Conservation (phyloP, 257 asterid genomes). For the Penstemon newberryi region DNA sequence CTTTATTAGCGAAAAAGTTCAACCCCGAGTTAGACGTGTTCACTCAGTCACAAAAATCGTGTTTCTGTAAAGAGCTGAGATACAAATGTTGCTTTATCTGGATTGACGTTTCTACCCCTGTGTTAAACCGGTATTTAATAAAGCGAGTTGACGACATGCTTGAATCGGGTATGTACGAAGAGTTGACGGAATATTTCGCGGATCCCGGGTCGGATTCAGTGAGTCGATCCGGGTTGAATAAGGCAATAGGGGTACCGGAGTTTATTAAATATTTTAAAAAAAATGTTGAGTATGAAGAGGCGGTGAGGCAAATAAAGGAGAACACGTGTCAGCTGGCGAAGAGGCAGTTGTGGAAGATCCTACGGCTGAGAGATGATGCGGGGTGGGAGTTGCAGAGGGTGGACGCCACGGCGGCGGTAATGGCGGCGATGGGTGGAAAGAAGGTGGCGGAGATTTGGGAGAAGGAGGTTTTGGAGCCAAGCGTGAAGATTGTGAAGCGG, state of each 20-base stretch:
- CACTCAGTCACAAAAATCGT: constrained; percentile 26
- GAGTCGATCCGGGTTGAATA: constrained; percentile 53
- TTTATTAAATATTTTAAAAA: constrained; percentile 47
- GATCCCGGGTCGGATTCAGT: constrained; percentile 28
- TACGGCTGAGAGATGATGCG: constrained; percentile 55
- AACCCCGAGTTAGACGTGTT: constrained; percentile 54
- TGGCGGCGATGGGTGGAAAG: constrained; percentile 47
- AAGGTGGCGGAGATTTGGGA: constrained; percentile 64
- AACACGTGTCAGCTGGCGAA: constrained; percentile 74
- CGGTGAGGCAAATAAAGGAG: constrained; percentile 66
- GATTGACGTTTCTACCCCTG: constrained; percentile 63
- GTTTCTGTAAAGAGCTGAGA: constrained; percentile 41
- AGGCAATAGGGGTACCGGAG: constrained; percentile 91
- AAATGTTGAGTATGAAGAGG: constrained; percentile 47
- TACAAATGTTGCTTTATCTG: constrained; percentile 75
- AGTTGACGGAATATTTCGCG: constrained; percentile 44
- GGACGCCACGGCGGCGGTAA: constrained; percentile 69
- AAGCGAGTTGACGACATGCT: constrained; percentile 89
- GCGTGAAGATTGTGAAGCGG: constrained; percentile 80
- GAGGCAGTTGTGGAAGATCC: constrained; percentile 70
- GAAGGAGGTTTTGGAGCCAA: constrained; percentile 62
- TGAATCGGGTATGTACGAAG: constrained; percentile 74
- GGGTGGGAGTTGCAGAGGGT: constrained; percentile 83
- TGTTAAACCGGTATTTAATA: constrained; percentile 48
- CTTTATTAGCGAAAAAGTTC: constrained; percentile 48